phyloP scores from a whole-genome alignment of 805 yeast species.

The Zygosaccharomyces kombuchaensis region DNA sequence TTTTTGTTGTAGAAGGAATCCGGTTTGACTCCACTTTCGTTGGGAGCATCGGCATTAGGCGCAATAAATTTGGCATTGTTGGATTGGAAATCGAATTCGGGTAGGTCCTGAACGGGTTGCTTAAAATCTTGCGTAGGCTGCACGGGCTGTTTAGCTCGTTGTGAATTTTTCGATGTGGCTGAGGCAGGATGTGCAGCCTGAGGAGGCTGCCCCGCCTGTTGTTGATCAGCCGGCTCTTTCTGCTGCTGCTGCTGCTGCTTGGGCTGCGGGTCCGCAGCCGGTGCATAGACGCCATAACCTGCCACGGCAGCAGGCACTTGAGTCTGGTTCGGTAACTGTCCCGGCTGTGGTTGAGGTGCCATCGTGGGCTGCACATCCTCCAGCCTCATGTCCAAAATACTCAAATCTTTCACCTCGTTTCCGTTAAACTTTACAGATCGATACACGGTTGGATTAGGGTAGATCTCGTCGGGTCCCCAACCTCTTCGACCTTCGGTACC shows the following conservation, averaged over 20 bases:
- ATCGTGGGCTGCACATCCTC: constrained; percentile 57
- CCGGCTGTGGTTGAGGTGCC: constrained; percentile 24
- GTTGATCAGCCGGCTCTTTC: not conserved
- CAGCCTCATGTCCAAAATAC: constrained; percentile 69
- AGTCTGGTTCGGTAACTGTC: constrained; percentile 13
- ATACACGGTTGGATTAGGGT: constrained; percentile 62
- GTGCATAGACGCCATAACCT: constrained; percentile 34
- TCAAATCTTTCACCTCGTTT: constrained; percentile 83
- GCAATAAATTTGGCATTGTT: constrained; percentile 68
- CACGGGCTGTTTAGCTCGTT: constrained; percentile 2
- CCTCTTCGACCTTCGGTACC: constrained; percentile 89
- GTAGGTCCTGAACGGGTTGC: not conserved
- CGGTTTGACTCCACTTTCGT: constrained; percentile 7
- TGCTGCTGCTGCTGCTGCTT: constrained; percentile 2
- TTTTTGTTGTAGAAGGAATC: constrained; percentile 62
- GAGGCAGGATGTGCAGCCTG: not conserved
- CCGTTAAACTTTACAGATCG: constrained; percentile 85
- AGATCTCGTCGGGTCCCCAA: constrained; percentile 66
- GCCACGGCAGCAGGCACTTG: constrained; percentile 36
- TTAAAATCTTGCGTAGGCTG: not conserved
- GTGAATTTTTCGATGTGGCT: constrained; percentile 1
- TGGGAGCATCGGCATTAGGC: constrained; percentile 24
- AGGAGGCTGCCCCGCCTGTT: not conserved
- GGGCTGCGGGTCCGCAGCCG: constrained; percentile 11
- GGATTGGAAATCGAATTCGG: constrained; percentile 70